Percentiles rank a stretch among this genome's conserved stretches.
Evolutionary conservation across 1,139 yeast species (phyloP).

Genomic region (Candida sojae): DNA sequence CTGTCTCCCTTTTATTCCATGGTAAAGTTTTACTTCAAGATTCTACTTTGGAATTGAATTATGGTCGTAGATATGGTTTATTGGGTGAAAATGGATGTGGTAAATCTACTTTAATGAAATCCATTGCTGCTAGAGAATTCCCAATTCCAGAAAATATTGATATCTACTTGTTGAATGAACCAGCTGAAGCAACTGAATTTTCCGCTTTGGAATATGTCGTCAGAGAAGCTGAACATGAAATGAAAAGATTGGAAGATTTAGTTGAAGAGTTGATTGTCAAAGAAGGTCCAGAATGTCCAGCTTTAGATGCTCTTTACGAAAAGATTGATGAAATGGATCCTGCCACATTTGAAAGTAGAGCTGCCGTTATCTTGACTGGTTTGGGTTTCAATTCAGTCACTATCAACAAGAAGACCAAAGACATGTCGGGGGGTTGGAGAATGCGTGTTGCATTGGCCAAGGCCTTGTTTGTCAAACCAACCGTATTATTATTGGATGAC

Average conservation of each 20-base stretch:
- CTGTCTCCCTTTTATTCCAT: slow-evolving; percentile 91
- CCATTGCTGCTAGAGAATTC: slow-evolving; percentile 93
- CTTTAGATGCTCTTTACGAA: slow-evolving; percentile 88
- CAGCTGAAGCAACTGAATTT: slow-evolving; percentile 90
- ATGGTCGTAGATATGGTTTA: slow-evolving; percentile 95
- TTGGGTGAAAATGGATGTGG: slow-evolving; percentile 99
- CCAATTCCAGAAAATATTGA: slow-evolving; percentile 94
- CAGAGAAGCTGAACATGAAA: slow-evolving; percentile 90
- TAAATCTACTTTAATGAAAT: slow-evolving; percentile 89
- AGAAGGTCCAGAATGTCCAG: slow-evolving; percentile 92
- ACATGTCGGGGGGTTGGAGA: slow-evolving; percentile 99
- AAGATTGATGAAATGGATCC: slow-evolving; percentile 97
- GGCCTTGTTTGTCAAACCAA: slow-evolving; percentile 87
- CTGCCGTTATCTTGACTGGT: slow-evolving; percentile 95
- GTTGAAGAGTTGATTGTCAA: slow-evolving; percentile 88
- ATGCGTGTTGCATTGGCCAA: slow-evolving; percentile 89
- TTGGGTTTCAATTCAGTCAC: slow-evolving; percentile 90
- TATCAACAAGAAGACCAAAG: slow-evolving; percentile 84
- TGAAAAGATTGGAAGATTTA: slow-evolving; percentile 85
- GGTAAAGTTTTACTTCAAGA: slow-evolving; percentile 97
- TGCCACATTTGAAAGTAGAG: slow-evolving; percentile 91
- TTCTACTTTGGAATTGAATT: slow-evolving; percentile 87
- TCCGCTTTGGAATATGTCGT: slow-evolving; percentile 97
- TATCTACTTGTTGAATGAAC: slow-evolving; percentile 90
- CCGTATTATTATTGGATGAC: slow-evolving; percentile 85